Percentiles rank a stretch among this genome's conserved stretches.
These are phyloP conservation scores for Hypoxylon sp. DNA, from an alignment of 2,329 filamentous ascomycete species.

Conservation along the genomic window DNA sequence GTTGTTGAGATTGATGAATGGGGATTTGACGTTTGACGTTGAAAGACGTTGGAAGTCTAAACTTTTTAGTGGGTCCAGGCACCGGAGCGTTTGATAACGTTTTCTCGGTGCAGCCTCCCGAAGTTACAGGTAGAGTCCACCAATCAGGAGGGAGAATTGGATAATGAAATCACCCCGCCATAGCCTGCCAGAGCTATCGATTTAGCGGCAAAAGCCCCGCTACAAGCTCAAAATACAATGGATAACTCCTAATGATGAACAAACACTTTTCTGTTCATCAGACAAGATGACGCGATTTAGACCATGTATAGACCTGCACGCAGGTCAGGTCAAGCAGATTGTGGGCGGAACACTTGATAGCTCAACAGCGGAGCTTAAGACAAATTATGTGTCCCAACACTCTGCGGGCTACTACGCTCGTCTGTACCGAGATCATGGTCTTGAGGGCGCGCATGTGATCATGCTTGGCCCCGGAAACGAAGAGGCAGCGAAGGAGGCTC, in stretches of 20 bases:
- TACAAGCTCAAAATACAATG: slow-evolving; percentile 6
- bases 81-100: background rate
- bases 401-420: slow-evolving; percentile 85
- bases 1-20: slow-evolving; percentile 8
- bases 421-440: slow-evolving; percentile 81
- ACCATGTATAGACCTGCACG: slow-evolving; percentile 96
- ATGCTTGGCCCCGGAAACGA: slow-evolving; percentile 94
- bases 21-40: slow-evolving; percentile 22
- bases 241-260: background rate
- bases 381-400: slow-evolving; percentile 91
- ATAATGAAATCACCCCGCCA: slow-evolving; percentile 24
- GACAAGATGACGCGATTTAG: slow-evolving; percentile 90
- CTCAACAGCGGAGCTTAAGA: slow-evolving; percentile 77
- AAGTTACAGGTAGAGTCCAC: slow-evolving; percentile 2
- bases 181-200: background rate
- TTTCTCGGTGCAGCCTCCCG: background rate
- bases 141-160: slow-evolving; percentile 41
- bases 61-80: slow-evolving; percentile 31
- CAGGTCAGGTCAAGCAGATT: slow-evolving; percentile 98
- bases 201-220: slow-evolving; percentile 36
- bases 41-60: slow-evolving; percentile 25
- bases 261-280: background rate
- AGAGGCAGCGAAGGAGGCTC: slow-evolving; percentile 81
- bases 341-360: slow-evolving; percentile 92
- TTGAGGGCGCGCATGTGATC: slow-evolving; percentile 91